Base-by-base conservation (phyloP, 177 flowering plant genomes). In the Vitis hybrid region DNA sequence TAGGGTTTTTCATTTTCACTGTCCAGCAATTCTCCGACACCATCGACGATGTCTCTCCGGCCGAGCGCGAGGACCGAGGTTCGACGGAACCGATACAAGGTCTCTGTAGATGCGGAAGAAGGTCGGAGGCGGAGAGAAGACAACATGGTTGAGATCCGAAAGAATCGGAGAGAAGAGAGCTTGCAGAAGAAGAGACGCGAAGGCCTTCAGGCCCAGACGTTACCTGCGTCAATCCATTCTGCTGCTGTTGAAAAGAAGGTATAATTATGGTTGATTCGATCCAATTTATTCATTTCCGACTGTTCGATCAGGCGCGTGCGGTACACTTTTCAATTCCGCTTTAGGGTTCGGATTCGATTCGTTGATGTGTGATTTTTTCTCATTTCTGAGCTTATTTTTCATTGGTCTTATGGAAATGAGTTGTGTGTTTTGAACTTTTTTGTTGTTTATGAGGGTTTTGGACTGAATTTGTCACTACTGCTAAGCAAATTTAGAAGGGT, bases 71-170 rank as follows among this genome's bases (percentile, higher is more conserved):
- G 85, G 73, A 75, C 87, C 0, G 87, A 84, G 71, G 82, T 75
- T 11, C 82, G 87, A 14, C 80, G 84, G 68, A 82, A 80, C 76
- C 65, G 80, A 17, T 84, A 84, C 81, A 84, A 84, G 80, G 85
- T 82, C 14, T 76, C 83, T 48, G 87, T 84, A 41, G 87, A 84
- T 55, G 87, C 87, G 41, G 85, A 84, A n/a, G 87, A 84, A 35
- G 87, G 85, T 0, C 79, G 87, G 66, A 30, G 85, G 65, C 65
- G 87, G 70, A 61, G 87, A 13, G 87, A 84, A 72, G 87, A 84
- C 56, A 80, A 78, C 70, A 74, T 84, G 85, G 85, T 84, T n/a
- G 84, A 80, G 87, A 84, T 84, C 77, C 75, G 87, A 1, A 84
- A 82, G 85, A 84, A 63, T 57, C 78, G 77, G 5, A 55, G 83